Percentiles rank a stretch among this genome's conserved stretches.
These are phyloP conservation scores for Exidia glandulosa DNA, from an alignment of 768 basidiomycete species.

Conservation along the genomic window DNA sequence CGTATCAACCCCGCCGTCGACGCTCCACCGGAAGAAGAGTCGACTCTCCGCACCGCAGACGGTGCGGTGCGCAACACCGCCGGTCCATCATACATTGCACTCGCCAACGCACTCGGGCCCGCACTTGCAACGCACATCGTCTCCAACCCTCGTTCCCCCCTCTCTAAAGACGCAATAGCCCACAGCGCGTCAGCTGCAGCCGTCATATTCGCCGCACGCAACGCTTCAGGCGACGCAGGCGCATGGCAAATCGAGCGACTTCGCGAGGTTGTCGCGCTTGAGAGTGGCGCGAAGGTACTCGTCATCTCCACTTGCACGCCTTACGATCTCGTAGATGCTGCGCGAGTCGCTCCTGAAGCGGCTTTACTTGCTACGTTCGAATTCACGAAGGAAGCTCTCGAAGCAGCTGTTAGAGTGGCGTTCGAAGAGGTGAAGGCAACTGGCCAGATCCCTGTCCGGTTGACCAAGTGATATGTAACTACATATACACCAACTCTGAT, in stretches of 20 bases:
- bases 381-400: slow-evolving; percentile 42
- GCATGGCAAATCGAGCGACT: slow-evolving; percentile 42
- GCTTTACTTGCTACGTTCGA: slow-evolving; percentile 46
- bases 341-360: not conserved
- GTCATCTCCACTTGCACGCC: slow-evolving; percentile 55
- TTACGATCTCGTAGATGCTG: slow-evolving; percentile 38
- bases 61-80: slow-evolving; percentile 46
- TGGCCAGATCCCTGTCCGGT: slow-evolving; percentile 21
- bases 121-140: slow-evolving; percentile 33
- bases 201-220: slow-evolving; percentile 47
- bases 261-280: slow-evolving; percentile 14
- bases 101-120: slow-evolving; percentile 31
- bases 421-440: slow-evolving; percentile 25
- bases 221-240: slow-evolving; percentile 31
- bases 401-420: slow-evolving; percentile 30
- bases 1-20: slow-evolving; percentile 55
- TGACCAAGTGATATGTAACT: too few relatives aligned
- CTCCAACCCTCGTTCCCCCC: slow-evolving; percentile 21
- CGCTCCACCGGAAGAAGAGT: slow-evolving; percentile 18
- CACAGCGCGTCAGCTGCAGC: slow-evolving; percentile 3
- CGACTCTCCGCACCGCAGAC: slow-evolving; percentile 25
- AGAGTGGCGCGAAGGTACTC: slow-evolving; percentile 24
- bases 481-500: too few relatives aligned
- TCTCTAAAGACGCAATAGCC: slow-evolving; percentile 5
- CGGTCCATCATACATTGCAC: slow-evolving; percentile 40